Percentiles rank a stretch among this genome's conserved stretches.
These are phyloP conservation scores for Dactylellina leptospora DNA, from an alignment of 2,329 filamentous ascomycete species.

Conservation along the genomic window DNA sequence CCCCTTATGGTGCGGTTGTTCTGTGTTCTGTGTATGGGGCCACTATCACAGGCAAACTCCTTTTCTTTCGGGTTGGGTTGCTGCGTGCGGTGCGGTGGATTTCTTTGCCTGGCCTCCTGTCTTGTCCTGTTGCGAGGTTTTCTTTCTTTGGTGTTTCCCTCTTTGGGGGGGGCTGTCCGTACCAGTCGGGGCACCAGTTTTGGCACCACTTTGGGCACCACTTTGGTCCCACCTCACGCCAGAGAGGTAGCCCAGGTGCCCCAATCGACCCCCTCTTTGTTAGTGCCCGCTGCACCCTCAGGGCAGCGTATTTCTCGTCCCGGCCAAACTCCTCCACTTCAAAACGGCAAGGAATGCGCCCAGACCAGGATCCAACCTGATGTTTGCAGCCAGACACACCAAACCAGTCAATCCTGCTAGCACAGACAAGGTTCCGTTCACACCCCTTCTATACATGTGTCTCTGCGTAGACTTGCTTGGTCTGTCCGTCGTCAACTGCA, in stretches of 20 bases:
- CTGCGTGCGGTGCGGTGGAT: too few species aligned
- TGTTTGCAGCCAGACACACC: conserved; percentile 33
- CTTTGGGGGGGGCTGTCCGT: background rate
- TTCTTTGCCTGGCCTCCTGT: conserved; percentile 17
- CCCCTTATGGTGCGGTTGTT: conserved; percentile 40
- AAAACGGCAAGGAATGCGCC: conserved; percentile 32
- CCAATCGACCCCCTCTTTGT: background rate
- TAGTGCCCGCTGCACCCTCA: conserved; percentile 13
- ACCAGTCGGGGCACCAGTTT: background rate
- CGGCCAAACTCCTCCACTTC: conserved; percentile 34
- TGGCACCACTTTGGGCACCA: background rate
- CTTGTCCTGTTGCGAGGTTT: conserved; percentile 11
- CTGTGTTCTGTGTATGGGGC: conserved; percentile 42
- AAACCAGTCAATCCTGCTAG: conserved; percentile 15
- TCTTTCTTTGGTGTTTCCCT: conserved; percentile 11
- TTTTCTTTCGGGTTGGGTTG: too few species aligned
- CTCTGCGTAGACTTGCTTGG: conserved; percentile 28
- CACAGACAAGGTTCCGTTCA: conserved; percentile 31
- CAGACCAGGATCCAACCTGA: conserved; percentile 21
- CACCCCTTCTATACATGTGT: background rate
- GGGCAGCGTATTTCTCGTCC: conserved; percentile 50
- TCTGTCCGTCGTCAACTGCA: too few species aligned
- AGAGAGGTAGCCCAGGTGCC: background rate
- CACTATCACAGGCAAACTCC: conserved; percentile 37
- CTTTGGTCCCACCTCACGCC: background rate